Evolutionary conservation across 441 rosid species (phyloP).

Genomic region (Populus trichocarpa): DNA sequence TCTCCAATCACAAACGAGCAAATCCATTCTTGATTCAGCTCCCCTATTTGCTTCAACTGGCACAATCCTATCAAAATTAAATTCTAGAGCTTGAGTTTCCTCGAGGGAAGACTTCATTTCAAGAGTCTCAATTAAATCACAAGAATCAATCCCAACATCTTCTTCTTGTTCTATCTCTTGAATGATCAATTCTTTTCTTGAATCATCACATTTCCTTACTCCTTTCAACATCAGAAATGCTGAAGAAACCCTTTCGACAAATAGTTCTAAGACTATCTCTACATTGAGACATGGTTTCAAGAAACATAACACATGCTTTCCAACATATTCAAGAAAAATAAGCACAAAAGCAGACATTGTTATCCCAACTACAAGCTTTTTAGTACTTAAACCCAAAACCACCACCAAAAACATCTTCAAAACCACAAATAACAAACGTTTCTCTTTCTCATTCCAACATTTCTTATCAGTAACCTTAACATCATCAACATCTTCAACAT

Average conservation of each 20-base stretch:
- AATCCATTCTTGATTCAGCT: slow-evolving; percentile 1
- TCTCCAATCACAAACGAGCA: neutral
- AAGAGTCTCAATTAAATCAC: slow-evolving; percentile 4
- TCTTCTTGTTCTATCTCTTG: slow-evolving; percentile 2
- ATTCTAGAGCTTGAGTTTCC: slow-evolving; percentile 21
- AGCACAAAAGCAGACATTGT: slow-evolving; percentile 57
- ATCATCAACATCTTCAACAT: neutral
- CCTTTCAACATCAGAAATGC: neutral
- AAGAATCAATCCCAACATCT: neutral
- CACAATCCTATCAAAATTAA: neutral
- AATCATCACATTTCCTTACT: slow-evolving; percentile 2
- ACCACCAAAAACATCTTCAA: slow-evolving; percentile 44
- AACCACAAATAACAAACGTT: slow-evolving; percentile 25
- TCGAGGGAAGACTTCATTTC: neutral
- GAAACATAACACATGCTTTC: slow-evolving; percentile 29
- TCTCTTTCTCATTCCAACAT: slow-evolving; percentile 15
- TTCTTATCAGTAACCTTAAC: neutral
- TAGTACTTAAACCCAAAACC: slow-evolving; percentile 54
- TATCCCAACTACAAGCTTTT: slow-evolving; percentile 46
- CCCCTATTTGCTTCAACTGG: neutral
- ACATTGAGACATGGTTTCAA: slow-evolving; percentile 28
- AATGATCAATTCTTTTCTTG: neutral
- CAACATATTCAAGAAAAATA: slow-evolving; percentile 44
- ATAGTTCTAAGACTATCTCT: slow-evolving; percentile 2
- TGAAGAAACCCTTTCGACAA: slow-evolving; percentile 16